A percentile compares a stretch with the other conserved stretches of the same genome.
These are phyloP conservation scores for Boechera divaricarpa DNA, from an alignment of 345 rosid species.

Conservation along the genomic window DNA sequence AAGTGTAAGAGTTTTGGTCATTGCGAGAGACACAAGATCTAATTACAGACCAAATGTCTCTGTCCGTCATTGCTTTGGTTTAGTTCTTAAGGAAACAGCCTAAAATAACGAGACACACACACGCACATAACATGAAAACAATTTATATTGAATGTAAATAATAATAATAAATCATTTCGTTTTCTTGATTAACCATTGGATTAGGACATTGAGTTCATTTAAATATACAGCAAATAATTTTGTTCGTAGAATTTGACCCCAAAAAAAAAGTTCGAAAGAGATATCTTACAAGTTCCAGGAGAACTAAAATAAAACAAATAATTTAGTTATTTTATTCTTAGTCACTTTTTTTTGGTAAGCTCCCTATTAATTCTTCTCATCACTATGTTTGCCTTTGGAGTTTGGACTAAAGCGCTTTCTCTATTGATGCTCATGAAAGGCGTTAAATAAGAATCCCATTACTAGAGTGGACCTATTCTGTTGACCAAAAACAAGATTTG, in stretches of 20 bases:
- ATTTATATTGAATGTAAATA: neutral
- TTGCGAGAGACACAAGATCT: conserved; percentile 41
- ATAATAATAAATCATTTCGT: neutral
- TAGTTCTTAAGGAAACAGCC: conserved; percentile 35
- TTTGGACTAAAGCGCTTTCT: neutral
- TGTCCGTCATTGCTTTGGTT: conserved; percentile 39
- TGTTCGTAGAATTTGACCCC: neutral
- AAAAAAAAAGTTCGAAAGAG: neutral
- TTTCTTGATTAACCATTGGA: neutral
- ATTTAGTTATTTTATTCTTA: neutral
- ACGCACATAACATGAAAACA: neutral
- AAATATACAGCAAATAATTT: neutral
- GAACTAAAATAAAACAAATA: neutral
- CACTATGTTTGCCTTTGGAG: neutral
- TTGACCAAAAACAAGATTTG: neutral
- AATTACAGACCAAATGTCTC: conserved; percentile 45
- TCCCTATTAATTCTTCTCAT: neutral
- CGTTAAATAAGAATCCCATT: neutral
- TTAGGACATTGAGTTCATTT: neutral
- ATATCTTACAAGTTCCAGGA: neutral
- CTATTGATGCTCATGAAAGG: neutral
- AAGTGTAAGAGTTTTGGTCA: conserved; percentile 30
- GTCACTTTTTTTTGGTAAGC: neutral
- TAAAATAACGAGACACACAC: conserved; percentile 25
- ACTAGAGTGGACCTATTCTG: too few relatives aligned